phyloP scores from a whole-genome alignment of 805 yeast species.

The Monosporozyma unispora region DNA sequence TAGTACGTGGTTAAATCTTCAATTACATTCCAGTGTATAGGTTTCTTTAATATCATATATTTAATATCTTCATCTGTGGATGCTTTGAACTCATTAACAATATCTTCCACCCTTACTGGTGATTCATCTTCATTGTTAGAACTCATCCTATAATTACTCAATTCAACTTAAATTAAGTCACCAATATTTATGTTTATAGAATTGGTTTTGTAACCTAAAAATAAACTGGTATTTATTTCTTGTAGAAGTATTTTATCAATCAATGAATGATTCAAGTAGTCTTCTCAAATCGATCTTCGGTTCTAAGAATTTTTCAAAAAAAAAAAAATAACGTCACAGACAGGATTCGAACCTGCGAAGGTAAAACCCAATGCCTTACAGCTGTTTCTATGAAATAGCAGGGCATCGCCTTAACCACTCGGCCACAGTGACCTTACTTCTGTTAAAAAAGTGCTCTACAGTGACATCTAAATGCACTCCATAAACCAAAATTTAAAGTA shows the following conservation, averaged over 20 bases:
- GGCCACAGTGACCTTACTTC: constrained; percentile 57
- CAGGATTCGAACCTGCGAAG: constrained; percentile 99
- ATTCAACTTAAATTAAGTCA: not conserved
- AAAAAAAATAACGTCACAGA: constrained; percentile 78
- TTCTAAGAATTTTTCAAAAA: not conserved
- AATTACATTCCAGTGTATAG: constrained; percentile 68
- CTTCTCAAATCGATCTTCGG: not conserved
- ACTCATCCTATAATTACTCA: not conserved
- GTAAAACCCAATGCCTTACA: constrained; percentile 80
- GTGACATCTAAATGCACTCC: too few species aligned
- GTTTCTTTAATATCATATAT: constrained; percentile 71
- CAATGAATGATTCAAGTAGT: not conserved
- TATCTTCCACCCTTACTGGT: constrained; percentile 2
- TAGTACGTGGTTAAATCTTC: constrained; percentile 54
- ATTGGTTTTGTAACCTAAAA: too few species aligned
- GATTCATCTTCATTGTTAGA: not conserved
- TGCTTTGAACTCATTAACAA: constrained; percentile 12
- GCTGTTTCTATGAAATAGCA: constrained; percentile 47
- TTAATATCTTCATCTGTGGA: constrained; percentile 23
- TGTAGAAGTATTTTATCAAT: not conserved
- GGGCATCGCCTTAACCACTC: constrained; percentile 94
- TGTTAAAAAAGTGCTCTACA: not conserved
- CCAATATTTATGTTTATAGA: too few species aligned
- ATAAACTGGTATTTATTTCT: not conserved
- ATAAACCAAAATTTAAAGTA: too few species aligned